Conservation (phyloP, 2,329 filamentous ascomycete species). For the Microsporum ferrugineum region DNA sequence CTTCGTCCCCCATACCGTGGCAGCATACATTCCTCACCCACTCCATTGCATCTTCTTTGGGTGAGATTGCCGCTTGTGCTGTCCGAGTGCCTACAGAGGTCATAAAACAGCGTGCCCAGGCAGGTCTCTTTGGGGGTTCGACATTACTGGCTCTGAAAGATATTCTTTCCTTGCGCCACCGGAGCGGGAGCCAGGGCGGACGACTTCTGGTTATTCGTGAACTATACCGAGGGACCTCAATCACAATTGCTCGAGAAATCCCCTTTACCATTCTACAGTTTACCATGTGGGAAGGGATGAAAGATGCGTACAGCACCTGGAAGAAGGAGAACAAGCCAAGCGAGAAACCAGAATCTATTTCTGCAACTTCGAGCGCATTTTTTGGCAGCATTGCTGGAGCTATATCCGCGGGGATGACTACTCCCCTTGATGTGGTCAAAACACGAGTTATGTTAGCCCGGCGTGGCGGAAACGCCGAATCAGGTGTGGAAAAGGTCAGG, state of each 20-base stretch:
- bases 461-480: constrained; percentile 48
- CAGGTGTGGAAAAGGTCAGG: constrained; percentile 22
- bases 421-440: constrained; percentile 91
- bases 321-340: constrained; percentile 20
- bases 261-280: constrained; percentile 97
- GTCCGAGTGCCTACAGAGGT: constrained; percentile 93
- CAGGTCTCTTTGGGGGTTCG: constrained; percentile 63
- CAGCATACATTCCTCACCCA: constrained; percentile 44
- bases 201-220: constrained; percentile 57
- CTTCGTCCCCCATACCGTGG: constrained; percentile 23
- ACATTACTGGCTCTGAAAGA: constrained; percentile 55
- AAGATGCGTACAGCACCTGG: constrained; percentile 40
- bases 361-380: constrained; percentile 66
- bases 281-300: constrained; percentile 90
- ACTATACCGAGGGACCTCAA: constrained; percentile 80
- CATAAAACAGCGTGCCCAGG: constrained; percentile 92
- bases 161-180: constrained; percentile 48
- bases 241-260: constrained; percentile 90
- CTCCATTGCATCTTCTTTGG: constrained; percentile 74
- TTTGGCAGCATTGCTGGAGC: constrained; percentile 77
- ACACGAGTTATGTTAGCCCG: constrained; percentile 86
- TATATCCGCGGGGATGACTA: constrained; percentile 77
- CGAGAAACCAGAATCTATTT: constrained; percentile 35
- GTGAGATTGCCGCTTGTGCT: constrained; percentile 84
- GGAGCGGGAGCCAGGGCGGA: constrained; percentile 15